Percentiles rank a stretch among this genome's conserved stretches.
Evolutionary conservation across 2,329 filamentous ascomycete species (phyloP).

Genomic region (Lachnellula hyalina): DNA sequence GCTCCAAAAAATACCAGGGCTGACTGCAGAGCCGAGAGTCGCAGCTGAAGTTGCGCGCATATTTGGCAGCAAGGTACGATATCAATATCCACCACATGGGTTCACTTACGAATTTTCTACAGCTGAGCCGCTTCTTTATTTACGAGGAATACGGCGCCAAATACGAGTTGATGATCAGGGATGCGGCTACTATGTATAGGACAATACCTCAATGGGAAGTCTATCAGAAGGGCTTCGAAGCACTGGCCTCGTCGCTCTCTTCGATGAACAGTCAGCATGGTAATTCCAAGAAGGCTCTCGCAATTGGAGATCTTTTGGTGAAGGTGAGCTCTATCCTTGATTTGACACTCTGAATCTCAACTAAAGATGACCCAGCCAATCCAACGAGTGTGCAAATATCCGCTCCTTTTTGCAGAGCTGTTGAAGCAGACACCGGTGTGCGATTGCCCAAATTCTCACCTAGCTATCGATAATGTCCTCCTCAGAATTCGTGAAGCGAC

Average conservation of each 20-base stretch:
- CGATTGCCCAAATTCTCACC: constrained; percentile 79
- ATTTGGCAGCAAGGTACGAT: constrained; percentile 52
- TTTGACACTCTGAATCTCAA: constrained; percentile 2
- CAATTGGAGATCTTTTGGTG: constrained; percentile 79
- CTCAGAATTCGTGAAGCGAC: constrained; percentile 69
- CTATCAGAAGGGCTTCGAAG: constrained; percentile 82
- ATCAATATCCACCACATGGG: background rate
- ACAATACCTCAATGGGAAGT: constrained; percentile 68
- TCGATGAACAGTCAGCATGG: constrained; percentile 61
- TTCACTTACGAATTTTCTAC: constrained; percentile 1
- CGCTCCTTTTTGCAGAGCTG: constrained; percentile 78
- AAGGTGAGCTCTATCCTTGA: constrained; percentile 52
- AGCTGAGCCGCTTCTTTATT: constrained; percentile 77
- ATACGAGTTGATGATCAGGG: constrained; percentile 78
- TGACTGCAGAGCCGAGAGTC: constrained; percentile 53
- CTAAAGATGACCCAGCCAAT: constrained; percentile 60
- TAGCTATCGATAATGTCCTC: constrained; percentile 70
- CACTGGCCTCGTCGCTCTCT: constrained; percentile 68
- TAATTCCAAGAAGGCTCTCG: constrained; percentile 68
- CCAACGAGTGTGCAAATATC: constrained; percentile 87
- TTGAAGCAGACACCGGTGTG: constrained; percentile 75
- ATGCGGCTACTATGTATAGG: constrained; percentile 64
- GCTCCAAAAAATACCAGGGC: constrained; percentile 44
- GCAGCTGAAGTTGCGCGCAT: constrained; percentile 56
- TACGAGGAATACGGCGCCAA: constrained; percentile 93